Percentiles rank a stretch among this genome's conserved stretches.
Evolutionary conservation across 352 stramenopile species (phyloP).

Genomic region (Lagenidium sp.): DNA sequence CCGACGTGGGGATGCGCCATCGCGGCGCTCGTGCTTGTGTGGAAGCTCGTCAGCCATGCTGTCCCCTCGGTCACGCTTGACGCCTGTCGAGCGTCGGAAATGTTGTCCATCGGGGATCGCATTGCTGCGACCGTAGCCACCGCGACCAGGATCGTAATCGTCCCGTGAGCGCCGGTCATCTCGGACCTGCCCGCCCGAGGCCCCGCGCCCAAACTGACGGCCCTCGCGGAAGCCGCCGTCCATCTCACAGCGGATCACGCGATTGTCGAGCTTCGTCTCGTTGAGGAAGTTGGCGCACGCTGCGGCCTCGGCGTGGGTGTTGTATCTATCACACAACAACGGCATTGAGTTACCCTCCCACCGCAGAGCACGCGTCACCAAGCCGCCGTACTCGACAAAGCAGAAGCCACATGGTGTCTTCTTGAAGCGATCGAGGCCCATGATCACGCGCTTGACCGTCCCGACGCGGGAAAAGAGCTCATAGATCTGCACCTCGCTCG

Average conservation of each 20-base stretch:
- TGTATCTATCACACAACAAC: slow-evolving; percentile 33
- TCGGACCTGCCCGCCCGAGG: slow-evolving; percentile 76
- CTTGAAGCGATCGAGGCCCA: slow-evolving; percentile 94
- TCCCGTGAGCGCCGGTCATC: slow-evolving; percentile 81
- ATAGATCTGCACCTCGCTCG: slow-evolving; percentile 91
- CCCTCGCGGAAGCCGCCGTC: slow-evolving; percentile 82
- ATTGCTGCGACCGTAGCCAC: slow-evolving; percentile 67
- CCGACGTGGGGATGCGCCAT: slow-evolving; percentile 4
- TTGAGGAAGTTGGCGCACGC: slow-evolving; percentile 78
- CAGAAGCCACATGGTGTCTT: slow-evolving; percentile 97
- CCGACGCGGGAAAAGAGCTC: slow-evolving; percentile 93
- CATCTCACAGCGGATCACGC: slow-evolving; percentile 84
- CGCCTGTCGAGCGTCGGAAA: slow-evolving; percentile 44
- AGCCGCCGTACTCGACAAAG: slow-evolving; percentile 93
- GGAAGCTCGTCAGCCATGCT: slow-evolving; percentile 36
- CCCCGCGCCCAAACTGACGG: slow-evolving; percentile 75
- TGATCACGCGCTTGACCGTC: slow-evolving; percentile 89
- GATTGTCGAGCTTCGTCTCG: slow-evolving; percentile 84
- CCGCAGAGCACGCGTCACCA: too few species aligned
- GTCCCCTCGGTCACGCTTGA: slow-evolving; percentile 54
- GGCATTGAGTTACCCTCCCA: too few species aligned
- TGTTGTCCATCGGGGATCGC: slow-evolving; percentile 52
- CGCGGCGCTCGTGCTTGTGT: slow-evolving; percentile 23
- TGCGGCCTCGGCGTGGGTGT: slow-evolving; percentile 53
- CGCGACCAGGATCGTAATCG: slow-evolving; percentile 75